These are phyloP conservation scores for Ustilago shanxiensis DNA, from an alignment of 1,284 basidiomycete species.

Conservation along the genomic window DNA sequence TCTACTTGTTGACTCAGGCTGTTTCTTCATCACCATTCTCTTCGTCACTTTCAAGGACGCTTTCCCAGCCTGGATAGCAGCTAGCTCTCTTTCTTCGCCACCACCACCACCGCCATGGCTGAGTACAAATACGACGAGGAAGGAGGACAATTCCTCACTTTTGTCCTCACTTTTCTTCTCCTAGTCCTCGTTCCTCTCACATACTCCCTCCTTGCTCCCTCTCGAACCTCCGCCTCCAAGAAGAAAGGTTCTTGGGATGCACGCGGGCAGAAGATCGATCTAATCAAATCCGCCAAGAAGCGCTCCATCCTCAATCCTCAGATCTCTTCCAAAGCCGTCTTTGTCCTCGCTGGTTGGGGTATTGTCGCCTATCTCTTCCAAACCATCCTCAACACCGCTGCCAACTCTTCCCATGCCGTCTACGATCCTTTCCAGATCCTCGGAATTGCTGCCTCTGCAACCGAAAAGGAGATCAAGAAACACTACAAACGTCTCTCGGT, in stretches of 20 bases:
- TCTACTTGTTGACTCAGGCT: no score
- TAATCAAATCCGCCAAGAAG: conserved; percentile 44
- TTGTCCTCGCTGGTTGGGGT: conserved; percentile 80
- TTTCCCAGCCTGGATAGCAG: no score
- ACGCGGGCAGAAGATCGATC: conserved; percentile 60
- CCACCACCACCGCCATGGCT: conserved; percentile 50
- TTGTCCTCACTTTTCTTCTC: conserved; percentile 67
- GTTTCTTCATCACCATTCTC: background rate
- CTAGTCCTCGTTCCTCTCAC: conserved; percentile 67
- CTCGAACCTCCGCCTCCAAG: conserved; percentile 15
- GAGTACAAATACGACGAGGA: conserved; percentile 71
- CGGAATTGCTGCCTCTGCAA: conserved; percentile 81
- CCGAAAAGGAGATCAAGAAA: conserved; percentile 94
- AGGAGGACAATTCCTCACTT: conserved; percentile 69
- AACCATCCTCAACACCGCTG: conserved; percentile 75
- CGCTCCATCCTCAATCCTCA: conserved; percentile 59
- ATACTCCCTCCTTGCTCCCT: conserved; percentile 57
- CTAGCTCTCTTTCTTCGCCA: no score
- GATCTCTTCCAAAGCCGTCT: conserved; percentile 48
- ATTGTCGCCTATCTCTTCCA: conserved; percentile 79
- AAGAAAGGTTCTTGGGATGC: conserved; percentile 65
- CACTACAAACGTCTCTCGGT: conserved; percentile 88
- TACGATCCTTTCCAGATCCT: conserved; percentile 97
- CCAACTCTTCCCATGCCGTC: conserved; percentile 70
- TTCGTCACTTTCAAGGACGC: background rate